Base-by-base conservation (phyloP, 257 asterid genomes). In the Mitragyna speciosa region DNA sequence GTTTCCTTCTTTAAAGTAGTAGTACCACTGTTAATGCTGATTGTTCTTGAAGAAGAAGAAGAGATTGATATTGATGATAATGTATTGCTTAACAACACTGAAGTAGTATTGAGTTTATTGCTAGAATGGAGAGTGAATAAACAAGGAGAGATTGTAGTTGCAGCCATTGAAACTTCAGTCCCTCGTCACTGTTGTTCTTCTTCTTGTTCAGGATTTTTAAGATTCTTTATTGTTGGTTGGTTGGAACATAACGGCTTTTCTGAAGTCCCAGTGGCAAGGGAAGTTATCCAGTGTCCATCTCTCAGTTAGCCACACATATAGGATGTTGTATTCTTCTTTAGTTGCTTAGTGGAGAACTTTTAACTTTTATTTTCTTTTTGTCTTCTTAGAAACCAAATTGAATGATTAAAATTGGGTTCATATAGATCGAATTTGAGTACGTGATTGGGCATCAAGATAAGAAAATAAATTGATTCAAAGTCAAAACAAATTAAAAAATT, bases 131-230 rank as follows among this genome's bases (percentile, higher is more conserved):
- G 63, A 75, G 75, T 30, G 4, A 76, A 51, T 26, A 84, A 68
- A 82, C 77, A 78, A 54, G 76, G 81, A 59, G 88, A 71, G 81
- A 59, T 51, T 59, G 76, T 72, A 39, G 85, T n/a, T 76, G 82
- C 82, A 64, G 86, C 88, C 90, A 84, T 87, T 80, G 81, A 61
- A 67, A 58, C 26, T 72, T 54, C 52, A 51, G 22, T 31, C 12
- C 49, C 52, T 66, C 63, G n/a, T n/a, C n/a, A n/a, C 6, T 39
- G 30, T 51, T 24, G 48, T 33, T 30, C 72, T 28, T 33, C 61
- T 20, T 75, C 16, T 22, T 14, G 2, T 49, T 56, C 45, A 3
- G 30, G 41, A 54, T 66, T 28, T 36, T 7, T 30, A 49, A 70
- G 66, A 51, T 59, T 16, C 19, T 47, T 31, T 72, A 1, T 54